phyloP scores from a whole-genome alignment of 2,329 filamentous ascomycete genomes.

The Alternaria gansuensis region DNA sequence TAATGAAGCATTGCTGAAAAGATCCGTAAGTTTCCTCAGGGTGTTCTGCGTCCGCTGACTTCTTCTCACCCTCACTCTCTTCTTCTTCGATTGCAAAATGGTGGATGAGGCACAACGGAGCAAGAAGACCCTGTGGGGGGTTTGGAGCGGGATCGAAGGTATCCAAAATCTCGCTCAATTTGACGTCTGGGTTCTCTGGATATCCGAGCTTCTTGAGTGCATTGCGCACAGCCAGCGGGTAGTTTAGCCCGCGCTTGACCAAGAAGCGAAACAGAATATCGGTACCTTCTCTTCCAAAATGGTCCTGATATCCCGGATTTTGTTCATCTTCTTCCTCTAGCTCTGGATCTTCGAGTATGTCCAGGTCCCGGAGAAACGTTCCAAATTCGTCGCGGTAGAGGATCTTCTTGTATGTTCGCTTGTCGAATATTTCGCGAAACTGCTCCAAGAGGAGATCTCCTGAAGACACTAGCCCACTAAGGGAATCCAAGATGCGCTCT shows the following conservation, averaged over 20 bases:
- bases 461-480: constrained; percentile 23
- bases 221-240: background rate
- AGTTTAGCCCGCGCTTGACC: background rate
- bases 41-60: no score
- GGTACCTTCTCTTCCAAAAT: background rate
- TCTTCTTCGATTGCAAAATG: no score
- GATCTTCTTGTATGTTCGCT: constrained; percentile 15
- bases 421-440: constrained; percentile 20
- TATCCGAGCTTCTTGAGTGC: background rate
- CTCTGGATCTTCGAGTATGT: background rate
- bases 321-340: background rate
- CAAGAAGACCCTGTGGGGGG: no score
- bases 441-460: constrained; percentile 31
- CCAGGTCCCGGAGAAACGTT: background rate
- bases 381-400: background rate
- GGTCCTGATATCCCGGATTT: background rate
- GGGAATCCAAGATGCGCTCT: constrained; percentile 20
- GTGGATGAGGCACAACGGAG: no score
- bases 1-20: no score
- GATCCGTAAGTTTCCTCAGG: no score
- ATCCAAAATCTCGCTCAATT: no score
- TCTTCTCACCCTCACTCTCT: no score
- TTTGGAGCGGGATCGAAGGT: no score
- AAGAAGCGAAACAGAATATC: background rate
- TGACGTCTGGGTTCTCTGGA: background rate